These are phyloP conservation scores for Hypoxylon sp. DNA, from an alignment of 2,329 filamentous ascomycete species.

Conservation along the genomic window DNA sequence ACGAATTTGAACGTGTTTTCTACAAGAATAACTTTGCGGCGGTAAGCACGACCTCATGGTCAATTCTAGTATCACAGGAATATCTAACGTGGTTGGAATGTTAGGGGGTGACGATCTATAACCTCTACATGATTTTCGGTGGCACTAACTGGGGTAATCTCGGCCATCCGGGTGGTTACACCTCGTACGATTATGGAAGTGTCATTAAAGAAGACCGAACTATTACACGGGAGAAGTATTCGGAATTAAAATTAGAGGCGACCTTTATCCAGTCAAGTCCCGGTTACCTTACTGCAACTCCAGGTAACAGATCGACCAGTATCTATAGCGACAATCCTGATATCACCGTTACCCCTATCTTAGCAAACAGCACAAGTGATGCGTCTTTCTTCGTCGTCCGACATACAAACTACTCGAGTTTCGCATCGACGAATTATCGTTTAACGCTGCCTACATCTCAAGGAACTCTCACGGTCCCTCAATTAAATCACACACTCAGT, in stretches of 20 bases:
- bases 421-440: constrained; percentile 71
- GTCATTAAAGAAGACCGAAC: constrained; percentile 78
- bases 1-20: constrained; percentile 83
- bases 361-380: constrained; percentile 63
- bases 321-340: constrained; percentile 66
- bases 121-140: constrained; percentile 72
- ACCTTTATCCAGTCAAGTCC: constrained; percentile 82
- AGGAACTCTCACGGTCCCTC: constrained; percentile 71
- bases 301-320: constrained; percentile 65
- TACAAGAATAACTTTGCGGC: constrained; percentile 82
- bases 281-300: constrained; percentile 74
- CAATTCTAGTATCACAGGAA: not conserved
- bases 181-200: constrained; percentile 69
- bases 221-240: constrained; percentile 82
- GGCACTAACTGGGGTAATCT: constrained; percentile 90
- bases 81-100: not conserved
- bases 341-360: constrained; percentile 73
- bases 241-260: constrained; percentile 81
- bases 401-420: constrained; percentile 75
- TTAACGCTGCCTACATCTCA: constrained; percentile 73
- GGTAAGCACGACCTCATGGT: constrained; percentile 24
- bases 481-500: constrained; percentile 68
- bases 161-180: constrained; percentile 77
- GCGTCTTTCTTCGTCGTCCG: constrained; percentile 76
- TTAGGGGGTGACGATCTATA: constrained; percentile 74